Base-by-base conservation (phyloP, 1,284 basidiomycete species). In the Rhodofomes roseus region DNA sequence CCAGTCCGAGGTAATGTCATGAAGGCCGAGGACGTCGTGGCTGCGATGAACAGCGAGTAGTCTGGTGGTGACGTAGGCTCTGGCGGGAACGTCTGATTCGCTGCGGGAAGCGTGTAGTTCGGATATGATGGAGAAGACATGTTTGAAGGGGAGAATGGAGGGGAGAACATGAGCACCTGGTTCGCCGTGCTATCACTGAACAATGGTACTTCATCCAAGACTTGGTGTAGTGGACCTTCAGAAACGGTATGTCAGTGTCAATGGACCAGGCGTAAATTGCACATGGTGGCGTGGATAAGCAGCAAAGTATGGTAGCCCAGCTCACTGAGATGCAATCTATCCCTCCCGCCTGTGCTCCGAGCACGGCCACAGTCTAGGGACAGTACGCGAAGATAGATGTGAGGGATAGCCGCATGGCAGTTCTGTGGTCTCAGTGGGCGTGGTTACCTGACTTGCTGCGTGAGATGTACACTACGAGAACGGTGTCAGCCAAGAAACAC, bases 161-260 rank as follows among this genome's bases (percentile, higher is more conserved):
- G 83, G 0, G 92, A 94, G 71, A 92, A 92, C 14, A 95, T 68
- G n/a, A 95, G 74, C 0, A 84, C 89, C 67, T 89, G 83, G 57
- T 85, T 87, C 1, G 85, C 77, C 0, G 91, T 92, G 1, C 90
- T 87, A 68, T 95, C 93, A 4, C 89, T 91, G 0, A 94, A 75
- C 1, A 89, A 71, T 0, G 89, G 90, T 1, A 80, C 68, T 4
- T 70, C 66, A 4, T 73, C 62, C 4, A 83, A 70, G 2, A 77
- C 56, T 55, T 78, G 63, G 62, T 86, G 84, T 27, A 87, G 66
- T 9, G 83, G 79, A 9, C 65, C 75, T 81, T 39, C 25, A 52
- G 31, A 41, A 40, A 55, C 8, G 31, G 4, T 11, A 34, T 4
- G 11, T 34, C 5, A 34, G 31, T 34, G 4, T 4, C 4, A 11